Base-by-base conservation (phyloP, 305 asterid species). In the Fraxinus xanthoxyloides region DNA sequence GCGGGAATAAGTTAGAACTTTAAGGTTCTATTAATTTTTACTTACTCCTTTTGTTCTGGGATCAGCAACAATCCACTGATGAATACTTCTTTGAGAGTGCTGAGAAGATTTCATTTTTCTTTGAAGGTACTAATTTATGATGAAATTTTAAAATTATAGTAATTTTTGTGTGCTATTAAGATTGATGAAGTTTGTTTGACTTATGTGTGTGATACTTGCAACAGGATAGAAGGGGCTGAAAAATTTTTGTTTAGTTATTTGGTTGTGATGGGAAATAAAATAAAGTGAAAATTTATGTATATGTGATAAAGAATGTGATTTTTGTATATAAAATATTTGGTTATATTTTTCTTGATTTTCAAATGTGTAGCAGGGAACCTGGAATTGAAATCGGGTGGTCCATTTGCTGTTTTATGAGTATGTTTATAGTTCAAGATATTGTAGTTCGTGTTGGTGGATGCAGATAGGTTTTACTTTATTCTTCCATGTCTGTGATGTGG, bases 71-170 rank as follows among this genome's bases (percentile, higher is more conserved):
- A 10, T 90, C 92, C 0, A 88, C 94, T 70, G 90, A 92, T 84
- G 92, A 91, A 82, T 93, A 93, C 93, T 92, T 96, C 90, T 96
- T 84, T 35, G 95, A 90, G 75, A 96, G 98, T 80, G 97, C 98
- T 76, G 98, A 94, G 88, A 94, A 90, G 87, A 89, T 96, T 82
- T 96, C 99, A n/a, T 94, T 92, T 84, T 94, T 96, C 91, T 93
- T 95, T 83, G 99, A 96, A 94, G 99, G 99, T 96, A 89, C 78
- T 81, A 12, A 21, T 12, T 12, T 72, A 65, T 28, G 80, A 13
- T 74, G 61, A 76, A 23, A n/a, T n/a, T n/a, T n/a, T n/a, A n/a
- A n/a, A 26, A 0, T 7, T 46, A 7, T 54, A 2, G 17, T 26
- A 38, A 0, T 30, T 46, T 76, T 34, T 28, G 15, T 7, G 19